These are phyloP conservation scores for Immersiporthe knoxdaviesiana DNA, from an alignment of 2,329 filamentous ascomycete genomes.

Conservation along the genomic window DNA sequence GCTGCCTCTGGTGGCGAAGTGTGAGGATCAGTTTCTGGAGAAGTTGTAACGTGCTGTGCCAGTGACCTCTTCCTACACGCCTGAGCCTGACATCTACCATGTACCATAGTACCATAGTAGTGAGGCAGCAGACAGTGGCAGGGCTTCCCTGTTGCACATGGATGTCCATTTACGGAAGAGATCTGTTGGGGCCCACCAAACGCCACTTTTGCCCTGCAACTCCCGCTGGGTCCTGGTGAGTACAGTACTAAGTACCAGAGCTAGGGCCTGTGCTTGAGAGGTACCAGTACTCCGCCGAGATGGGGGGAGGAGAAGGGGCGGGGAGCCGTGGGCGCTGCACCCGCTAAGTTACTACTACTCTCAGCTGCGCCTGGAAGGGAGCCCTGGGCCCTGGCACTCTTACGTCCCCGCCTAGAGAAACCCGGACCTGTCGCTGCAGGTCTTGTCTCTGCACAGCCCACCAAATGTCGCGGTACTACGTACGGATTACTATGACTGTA, in stretches of 20 bases:
- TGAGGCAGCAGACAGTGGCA: too few species aligned
- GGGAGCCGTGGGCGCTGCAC: too few species aligned
- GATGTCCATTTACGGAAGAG: constrained; percentile 23
- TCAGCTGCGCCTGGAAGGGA: constrained; percentile 38
- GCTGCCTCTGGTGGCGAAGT: too few species aligned
- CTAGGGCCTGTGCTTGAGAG: constrained; percentile 10
- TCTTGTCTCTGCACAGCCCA: constrained; percentile 41
- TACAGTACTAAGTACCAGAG: neutral
- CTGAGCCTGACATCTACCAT: constrained; percentile 21
- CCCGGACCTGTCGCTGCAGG: constrained; percentile 40
- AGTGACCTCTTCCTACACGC: constrained; percentile 18
- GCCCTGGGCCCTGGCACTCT: constrained; percentile 33
- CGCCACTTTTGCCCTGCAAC: constrained; percentile 6
- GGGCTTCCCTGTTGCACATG: constrained; percentile 20
- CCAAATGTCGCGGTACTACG: constrained; percentile 25
- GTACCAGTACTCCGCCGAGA: constrained; percentile 25
- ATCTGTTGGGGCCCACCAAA: constrained; percentile 20
- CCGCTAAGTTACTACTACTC: constrained; percentile 37
- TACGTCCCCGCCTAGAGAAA: constrained; percentile 37
- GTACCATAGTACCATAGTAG: too few species aligned
- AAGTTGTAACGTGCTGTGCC: too few species aligned
- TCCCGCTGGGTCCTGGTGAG: constrained; percentile 11
- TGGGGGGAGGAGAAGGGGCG: too few species aligned
- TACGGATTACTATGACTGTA: constrained; percentile 14
- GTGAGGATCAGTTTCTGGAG: too few species aligned